These are phyloP conservation scores for Backusella circina DNA, from an alignment of 192 early-diverging fungal species.

Conservation along the genomic window DNA sequence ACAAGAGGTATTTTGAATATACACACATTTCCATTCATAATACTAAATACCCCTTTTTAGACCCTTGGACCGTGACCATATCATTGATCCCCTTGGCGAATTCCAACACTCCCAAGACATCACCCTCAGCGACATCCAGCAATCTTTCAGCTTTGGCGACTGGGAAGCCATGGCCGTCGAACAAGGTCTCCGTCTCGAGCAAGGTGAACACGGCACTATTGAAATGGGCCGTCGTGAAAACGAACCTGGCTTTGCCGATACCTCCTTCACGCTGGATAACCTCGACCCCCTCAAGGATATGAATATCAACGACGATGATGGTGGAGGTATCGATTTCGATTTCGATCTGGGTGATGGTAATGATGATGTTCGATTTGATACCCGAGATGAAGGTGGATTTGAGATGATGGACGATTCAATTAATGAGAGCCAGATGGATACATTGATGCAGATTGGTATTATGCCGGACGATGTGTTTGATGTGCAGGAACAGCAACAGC, in stretches of 20 bases:
- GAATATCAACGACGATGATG: slow-evolving; percentile 37
- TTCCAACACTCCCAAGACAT: slow-evolving; percentile 14
- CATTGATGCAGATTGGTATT: slow-evolving; percentile 16
- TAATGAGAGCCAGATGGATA: not conserved
- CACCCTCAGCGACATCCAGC: slow-evolving; percentile 10
- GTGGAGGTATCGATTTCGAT: slow-evolving; percentile 31
- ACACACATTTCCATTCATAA: not conserved
- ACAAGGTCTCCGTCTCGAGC: slow-evolving; percentile 5
- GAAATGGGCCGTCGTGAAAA: slow-evolving; percentile 49
- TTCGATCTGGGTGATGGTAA: slow-evolving; percentile 20
- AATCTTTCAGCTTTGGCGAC: not conserved
- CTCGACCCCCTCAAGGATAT: slow-evolving; percentile 22
- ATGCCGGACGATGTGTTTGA: not conserved
- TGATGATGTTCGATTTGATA: not conserved
- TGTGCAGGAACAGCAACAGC: not conserved
- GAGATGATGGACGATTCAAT: not conserved
- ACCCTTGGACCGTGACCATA: not conserved
- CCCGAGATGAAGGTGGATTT: not conserved
- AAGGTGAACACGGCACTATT: not conserved
- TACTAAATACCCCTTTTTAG: no score
- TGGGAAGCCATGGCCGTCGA: not conserved
- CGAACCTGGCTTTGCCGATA: slow-evolving; percentile 42
- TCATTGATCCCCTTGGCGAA: slow-evolving; percentile 19
- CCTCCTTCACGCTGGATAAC: slow-evolving; percentile 29
- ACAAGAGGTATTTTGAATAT: slow-evolving; percentile 9